Evolutionary conservation across 2,329 filamentous ascomycete genomes (phyloP).

Genomic region (Myriosclerotinia curreyana): DNA sequence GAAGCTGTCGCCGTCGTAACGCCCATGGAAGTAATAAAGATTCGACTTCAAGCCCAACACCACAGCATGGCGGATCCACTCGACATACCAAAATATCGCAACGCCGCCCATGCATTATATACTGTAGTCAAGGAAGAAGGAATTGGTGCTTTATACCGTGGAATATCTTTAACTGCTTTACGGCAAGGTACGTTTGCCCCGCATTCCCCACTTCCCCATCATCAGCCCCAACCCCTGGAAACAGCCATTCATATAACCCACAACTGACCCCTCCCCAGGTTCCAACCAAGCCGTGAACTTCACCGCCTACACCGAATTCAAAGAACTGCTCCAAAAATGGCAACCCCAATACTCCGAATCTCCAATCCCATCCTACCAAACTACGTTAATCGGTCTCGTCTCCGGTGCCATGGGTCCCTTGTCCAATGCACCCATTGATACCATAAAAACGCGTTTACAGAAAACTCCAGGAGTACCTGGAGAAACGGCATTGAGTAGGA

Average conservation of each 20-base stretch:
- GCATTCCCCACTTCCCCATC: neutral
- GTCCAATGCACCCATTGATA: constrained; percentile 96
- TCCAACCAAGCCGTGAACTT: constrained; percentile 98
- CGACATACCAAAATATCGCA: constrained; percentile 95
- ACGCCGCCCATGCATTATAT: constrained; percentile 78
- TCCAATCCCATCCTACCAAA: constrained; percentile 82
- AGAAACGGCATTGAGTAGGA: constrained; percentile 75
- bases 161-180: constrained; percentile 88
- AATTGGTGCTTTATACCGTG: constrained; percentile 80
- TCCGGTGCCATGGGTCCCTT: constrained; percentile 93
- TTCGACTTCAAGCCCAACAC: constrained; percentile 94
- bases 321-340: constrained; percentile 67
- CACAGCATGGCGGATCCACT: constrained; percentile 97
- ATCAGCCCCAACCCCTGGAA: neutral
- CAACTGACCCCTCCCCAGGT: too few species aligned
- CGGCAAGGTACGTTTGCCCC: constrained; percentile 65
- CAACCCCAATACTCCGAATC: constrained; percentile 65
- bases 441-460: constrained; percentile 96
- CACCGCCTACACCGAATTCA: constrained; percentile 94
- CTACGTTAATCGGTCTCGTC: constrained; percentile 80
- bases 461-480: constrained; percentile 81
- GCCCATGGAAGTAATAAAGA: constrained; percentile 99
- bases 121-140: constrained; percentile 93
- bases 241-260: neutral
- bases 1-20: constrained; percentile 96